These are phyloP conservation scores for Detonula confervacea DNA, from an alignment of 352 stramenopile genomes.

Conservation along the genomic window DNA sequence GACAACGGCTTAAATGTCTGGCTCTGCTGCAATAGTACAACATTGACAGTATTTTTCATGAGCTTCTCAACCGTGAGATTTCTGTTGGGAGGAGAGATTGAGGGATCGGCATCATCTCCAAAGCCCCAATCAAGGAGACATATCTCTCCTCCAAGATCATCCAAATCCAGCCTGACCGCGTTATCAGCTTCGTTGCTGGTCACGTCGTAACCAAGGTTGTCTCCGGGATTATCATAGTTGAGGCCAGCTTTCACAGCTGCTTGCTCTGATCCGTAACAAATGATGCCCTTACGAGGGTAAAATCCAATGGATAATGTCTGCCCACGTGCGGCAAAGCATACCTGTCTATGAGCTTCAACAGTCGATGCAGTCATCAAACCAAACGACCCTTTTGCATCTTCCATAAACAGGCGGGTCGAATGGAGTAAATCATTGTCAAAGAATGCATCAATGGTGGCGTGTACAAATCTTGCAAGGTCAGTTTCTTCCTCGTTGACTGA, in stretches of 20 bases:
- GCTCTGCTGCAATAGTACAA: conserved; percentile 59
- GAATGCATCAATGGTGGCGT: conserved; percentile 71
- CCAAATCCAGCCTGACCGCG: conserved; percentile 71
- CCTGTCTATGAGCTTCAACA: conserved; percentile 73
- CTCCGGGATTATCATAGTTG: conserved; percentile 51
- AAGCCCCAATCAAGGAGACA: conserved; percentile 72
- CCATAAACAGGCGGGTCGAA: conserved; percentile 64
- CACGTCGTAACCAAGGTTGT: neutral
- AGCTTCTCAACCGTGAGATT: conserved; percentile 53
- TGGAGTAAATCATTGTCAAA: conserved; percentile 83
- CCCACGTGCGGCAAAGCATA: conserved; percentile 69
- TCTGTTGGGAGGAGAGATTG: conserved; percentile 64
- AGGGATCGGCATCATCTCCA: conserved; percentile 9
- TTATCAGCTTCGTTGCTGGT: conserved; percentile 38
- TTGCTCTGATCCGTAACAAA: conserved; percentile 80
- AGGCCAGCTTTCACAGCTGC: conserved; percentile 80
- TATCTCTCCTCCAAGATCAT: conserved; percentile 82
- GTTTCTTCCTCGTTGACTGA: conserved; percentile 29
- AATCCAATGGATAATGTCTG: conserved; percentile 74
- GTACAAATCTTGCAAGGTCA: conserved; percentile 51
- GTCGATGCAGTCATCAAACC: conserved; percentile 66
- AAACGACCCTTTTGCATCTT: conserved; percentile 78
- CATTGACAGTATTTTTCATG: conserved; percentile 60
- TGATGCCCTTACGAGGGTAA: conserved; percentile 78
- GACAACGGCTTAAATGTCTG: conserved; percentile 21